phyloP scores from a whole-genome alignment of 1,284 basidiomycete species.

The Xerocomus amazonicus region DNA sequence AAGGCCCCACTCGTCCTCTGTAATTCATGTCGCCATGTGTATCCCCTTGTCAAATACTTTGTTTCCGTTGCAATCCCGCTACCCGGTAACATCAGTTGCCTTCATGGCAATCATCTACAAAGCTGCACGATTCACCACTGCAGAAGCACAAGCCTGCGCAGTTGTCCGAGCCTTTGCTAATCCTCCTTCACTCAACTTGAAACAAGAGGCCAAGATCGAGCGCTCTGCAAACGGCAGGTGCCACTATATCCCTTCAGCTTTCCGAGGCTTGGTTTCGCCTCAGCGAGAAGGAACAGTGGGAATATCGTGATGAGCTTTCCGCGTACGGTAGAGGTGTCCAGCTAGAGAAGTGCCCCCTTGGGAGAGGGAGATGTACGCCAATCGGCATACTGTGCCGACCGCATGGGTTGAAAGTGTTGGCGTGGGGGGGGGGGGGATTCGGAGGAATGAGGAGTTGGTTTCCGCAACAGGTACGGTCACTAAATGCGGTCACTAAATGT shows the following conservation, averaged over 20 bases:
- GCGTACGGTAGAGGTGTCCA: conserved; percentile 41
- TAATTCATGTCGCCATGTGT: conserved; percentile 63
- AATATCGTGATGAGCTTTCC: conserved; percentile 69
- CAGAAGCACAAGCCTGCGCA: conserved; percentile 65
- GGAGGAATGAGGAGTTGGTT: too few relatives aligned
- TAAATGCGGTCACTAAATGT: too few relatives aligned
- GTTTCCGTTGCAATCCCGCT: conserved; percentile 47
- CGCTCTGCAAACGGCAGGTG: conserved; percentile 33
- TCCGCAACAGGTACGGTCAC: too few relatives aligned
- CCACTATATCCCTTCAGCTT: conserved; percentile 37
- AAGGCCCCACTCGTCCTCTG: too few relatives aligned
- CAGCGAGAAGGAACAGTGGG: conserved; percentile 52
- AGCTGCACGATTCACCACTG: conserved; percentile 61
- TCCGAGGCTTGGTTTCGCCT: conserved; percentile 56
- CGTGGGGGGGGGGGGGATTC: too few relatives aligned
- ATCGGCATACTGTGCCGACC: too few relatives aligned
- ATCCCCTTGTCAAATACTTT: conserved; percentile 56
- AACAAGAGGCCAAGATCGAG: conserved; percentile 46
- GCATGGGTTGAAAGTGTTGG: too few relatives aligned
- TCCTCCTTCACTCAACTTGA: conserved; percentile 46
- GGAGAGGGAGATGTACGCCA: conserved; percentile 56
- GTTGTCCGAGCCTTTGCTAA: conserved; percentile 50
- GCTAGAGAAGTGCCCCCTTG: conserved; percentile 45
- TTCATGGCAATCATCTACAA: conserved; percentile 60
- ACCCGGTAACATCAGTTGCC: conserved; percentile 51